These are phyloP conservation scores for Astragalus membranaceus DNA, from an alignment of 306 rosid species.

Conservation along the genomic window DNA sequence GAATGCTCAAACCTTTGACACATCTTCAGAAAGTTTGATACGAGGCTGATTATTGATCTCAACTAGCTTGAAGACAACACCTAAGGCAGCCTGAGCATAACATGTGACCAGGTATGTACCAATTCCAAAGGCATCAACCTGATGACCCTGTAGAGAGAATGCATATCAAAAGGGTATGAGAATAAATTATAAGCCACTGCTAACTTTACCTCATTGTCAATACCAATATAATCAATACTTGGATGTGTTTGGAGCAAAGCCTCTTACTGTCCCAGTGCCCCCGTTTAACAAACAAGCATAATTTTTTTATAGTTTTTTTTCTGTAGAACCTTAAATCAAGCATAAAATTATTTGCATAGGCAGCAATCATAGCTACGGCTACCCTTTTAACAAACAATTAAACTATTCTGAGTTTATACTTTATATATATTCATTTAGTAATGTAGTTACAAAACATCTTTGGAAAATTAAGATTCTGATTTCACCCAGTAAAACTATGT, in stretches of 20 bases:
- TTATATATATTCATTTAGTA: background rate
- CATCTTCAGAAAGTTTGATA: slow-evolving; percentile 97
- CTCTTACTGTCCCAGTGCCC: background rate
- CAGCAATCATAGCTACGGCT: background rate
- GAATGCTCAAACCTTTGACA: slow-evolving; percentile 70
- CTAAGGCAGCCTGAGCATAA: slow-evolving; percentile 96
- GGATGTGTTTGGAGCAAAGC: background rate
- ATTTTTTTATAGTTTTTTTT: background rate
- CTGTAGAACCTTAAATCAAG: background rate
- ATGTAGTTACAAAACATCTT: slow-evolving; percentile 1
- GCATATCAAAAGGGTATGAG: background rate
- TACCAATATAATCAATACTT: slow-evolving; percentile 8
- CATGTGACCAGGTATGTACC: slow-evolving; percentile 96
- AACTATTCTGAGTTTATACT: background rate
- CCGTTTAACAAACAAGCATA: background rate
- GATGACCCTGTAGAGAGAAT: slow-evolving; percentile 69
- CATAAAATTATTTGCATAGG: background rate
- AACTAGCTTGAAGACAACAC: slow-evolving; percentile 98
- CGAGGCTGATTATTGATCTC: slow-evolving; percentile 95
- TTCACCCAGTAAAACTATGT: background rate
- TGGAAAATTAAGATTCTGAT: slow-evolving; percentile 19
- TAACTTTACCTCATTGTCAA: background rate
- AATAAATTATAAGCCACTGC: background rate
- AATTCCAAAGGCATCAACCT: slow-evolving; percentile 94
- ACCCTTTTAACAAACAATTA: background rate